Evolutionary conservation across 805 yeast genomes (phyloP).

Genomic region (Wickerhamomyces chambardii): DNA sequence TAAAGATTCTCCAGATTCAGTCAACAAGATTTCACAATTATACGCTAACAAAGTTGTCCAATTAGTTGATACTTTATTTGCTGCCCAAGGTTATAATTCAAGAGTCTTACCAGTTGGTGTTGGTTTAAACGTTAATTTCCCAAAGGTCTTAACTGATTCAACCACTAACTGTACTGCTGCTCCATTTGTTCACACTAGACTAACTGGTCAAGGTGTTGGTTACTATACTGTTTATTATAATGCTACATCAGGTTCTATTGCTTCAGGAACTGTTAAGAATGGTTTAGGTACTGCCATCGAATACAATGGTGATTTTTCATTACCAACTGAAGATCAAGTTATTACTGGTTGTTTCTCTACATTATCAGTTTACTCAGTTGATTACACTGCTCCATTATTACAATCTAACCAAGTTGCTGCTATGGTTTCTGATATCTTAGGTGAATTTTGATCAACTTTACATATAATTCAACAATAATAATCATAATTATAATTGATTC

Average conservation of each 20-base stretch:
- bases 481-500: no score
- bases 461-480: no score
- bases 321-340: slow-evolving; percentile 32
- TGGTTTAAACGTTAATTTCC: slow-evolving; percentile 41
- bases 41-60: slow-evolving; percentile 31
- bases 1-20: slow-evolving; percentile 27
- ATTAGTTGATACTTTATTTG: slow-evolving; percentile 28
- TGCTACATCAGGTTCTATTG: slow-evolving; percentile 24
- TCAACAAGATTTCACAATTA: slow-evolving; percentile 26
- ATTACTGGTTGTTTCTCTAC: slow-evolving; percentile 30
- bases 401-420: slow-evolving; percentile 9
- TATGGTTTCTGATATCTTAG: slow-evolving; percentile 8
- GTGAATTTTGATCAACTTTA: not conserved
- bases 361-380: slow-evolving; percentile 38
- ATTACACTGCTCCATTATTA: slow-evolving; percentile 19
- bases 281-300: slow-evolving; percentile 14
- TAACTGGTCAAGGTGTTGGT: slow-evolving; percentile 27
- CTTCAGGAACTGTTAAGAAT: slow-evolving; percentile 10
- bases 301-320: slow-evolving; percentile 33
- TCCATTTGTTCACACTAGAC: slow-evolving; percentile 32
- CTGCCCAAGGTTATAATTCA: slow-evolving; percentile 25
- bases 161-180: slow-evolving; percentile 29
- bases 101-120: slow-evolving; percentile 32
- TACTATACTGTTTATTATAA: slow-evolving; percentile 19
- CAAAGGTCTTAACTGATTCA: slow-evolving; percentile 32